Conservation (phyloP, 768 basidiomycete genomes). For the Tricholoma hemisulphureum region DNA sequence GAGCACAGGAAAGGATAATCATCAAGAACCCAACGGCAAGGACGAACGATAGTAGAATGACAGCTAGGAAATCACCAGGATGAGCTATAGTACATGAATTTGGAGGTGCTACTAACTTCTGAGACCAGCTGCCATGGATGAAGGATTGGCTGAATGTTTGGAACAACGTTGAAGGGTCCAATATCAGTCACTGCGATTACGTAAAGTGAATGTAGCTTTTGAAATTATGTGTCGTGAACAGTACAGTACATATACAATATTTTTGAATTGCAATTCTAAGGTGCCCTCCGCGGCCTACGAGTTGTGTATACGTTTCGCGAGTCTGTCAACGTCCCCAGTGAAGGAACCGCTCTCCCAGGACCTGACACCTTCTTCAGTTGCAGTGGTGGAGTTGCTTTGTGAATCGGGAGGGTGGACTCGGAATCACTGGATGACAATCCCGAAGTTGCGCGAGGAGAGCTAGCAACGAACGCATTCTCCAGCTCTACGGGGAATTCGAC, state of each 20-base stretch:
- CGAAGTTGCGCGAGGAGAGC: constrained; percentile 27
- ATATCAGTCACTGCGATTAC: background rate
- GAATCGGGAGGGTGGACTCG: constrained; percentile 41
- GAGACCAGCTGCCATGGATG: constrained; percentile 62
- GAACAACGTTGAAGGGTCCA: background rate
- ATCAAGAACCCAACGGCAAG: constrained; percentile 97
- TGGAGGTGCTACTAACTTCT: constrained; percentile 51
- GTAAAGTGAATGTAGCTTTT: background rate
- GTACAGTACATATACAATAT: background rate
- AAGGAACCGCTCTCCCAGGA: constrained; percentile 15
- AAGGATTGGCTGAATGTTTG: background rate
- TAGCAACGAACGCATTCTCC: constrained; percentile 11
- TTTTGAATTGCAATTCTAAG: constrained; percentile 15
- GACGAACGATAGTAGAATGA: constrained; percentile 95
- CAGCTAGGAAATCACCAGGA: constrained; percentile 52
- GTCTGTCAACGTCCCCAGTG: constrained; percentile 38
- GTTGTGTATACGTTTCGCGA: constrained; percentile 43
- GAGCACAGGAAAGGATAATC: constrained; percentile 94
- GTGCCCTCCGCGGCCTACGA: constrained; percentile 30
- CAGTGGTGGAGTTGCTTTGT: constrained; percentile 17
- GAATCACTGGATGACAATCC: constrained; percentile 42
- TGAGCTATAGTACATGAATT: background rate
- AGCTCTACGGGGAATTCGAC: constrained; percentile 5
- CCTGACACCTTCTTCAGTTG: constrained; percentile 12
- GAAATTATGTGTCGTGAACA: constrained; percentile 1